phyloP scores from a whole-genome alignment of 805 yeast species.

The Ogataea neopini region DNA sequence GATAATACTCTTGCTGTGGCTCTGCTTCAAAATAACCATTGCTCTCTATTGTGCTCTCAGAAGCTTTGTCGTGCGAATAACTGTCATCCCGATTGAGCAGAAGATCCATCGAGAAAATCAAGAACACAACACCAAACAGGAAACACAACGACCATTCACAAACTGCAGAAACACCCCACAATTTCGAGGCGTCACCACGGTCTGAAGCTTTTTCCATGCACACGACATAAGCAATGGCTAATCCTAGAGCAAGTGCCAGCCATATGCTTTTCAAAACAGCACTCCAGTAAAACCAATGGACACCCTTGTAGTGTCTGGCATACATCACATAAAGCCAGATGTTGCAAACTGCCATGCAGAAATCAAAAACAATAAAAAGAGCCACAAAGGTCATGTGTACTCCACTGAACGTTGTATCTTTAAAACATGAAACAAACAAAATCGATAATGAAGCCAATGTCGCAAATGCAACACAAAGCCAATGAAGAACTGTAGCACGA shows the following conservation, averaged over 20 bases:
- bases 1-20: background rate
- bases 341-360: conserved; percentile 49
- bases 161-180: conserved; percentile 54
- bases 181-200: conserved; percentile 31
- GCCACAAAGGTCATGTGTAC: conserved; percentile 71
- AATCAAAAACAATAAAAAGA: conserved; percentile 68
- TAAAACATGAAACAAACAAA: conserved; percentile 70
- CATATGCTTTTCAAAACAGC: conserved; percentile 60
- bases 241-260: conserved; percentile 62
- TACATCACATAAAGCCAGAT: conserved; percentile 44
- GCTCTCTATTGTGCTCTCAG: conserved; percentile 7
- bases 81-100: conserved; percentile 22
- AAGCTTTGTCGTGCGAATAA: conserved; percentile 3
- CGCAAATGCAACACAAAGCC: conserved; percentile 25
- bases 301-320: conserved; percentile 23
- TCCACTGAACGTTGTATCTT: conserved; percentile 54
- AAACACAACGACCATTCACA: conserved; percentile 90
- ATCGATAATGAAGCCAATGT: conserved; percentile 62
- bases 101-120: conserved; percentile 68
- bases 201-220: conserved; percentile 22
- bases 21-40: background rate
- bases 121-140: conserved; percentile 72
- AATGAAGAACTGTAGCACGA: conserved; percentile 24
- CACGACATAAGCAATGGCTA: conserved; percentile 70
- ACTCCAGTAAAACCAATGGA: conserved; percentile 40